Evolutionary conservation across 2,329 filamentous ascomycete genomes (phyloP).

Genomic region (Colletotrichum magnum): DNA sequence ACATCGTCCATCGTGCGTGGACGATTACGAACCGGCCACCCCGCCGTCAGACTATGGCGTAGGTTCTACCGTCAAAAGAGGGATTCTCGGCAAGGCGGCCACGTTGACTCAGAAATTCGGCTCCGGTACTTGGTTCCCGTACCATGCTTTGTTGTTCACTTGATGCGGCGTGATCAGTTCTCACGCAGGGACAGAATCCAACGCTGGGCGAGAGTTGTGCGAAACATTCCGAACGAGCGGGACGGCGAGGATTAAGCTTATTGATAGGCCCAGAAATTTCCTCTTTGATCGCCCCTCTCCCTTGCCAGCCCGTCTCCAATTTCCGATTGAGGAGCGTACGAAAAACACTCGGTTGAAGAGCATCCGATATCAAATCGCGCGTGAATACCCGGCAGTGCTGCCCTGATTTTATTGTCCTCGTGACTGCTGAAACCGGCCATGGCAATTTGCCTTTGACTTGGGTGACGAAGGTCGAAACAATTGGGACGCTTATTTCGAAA

Average conservation of each 20-base stretch:
- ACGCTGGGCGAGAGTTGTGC: slow-evolving; percentile 2
- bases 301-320: slow-evolving; percentile 18
- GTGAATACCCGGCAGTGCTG: slow-evolving; percentile 18
- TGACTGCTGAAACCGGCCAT: slow-evolving; percentile 8
- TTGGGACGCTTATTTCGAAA: slow-evolving; percentile 7
- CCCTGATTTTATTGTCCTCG: slow-evolving; percentile 17
- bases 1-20: slow-evolving; percentile 26
- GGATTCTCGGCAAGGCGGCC: slow-evolving; percentile 11
- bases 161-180: slow-evolving; percentile 1
- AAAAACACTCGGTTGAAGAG: slow-evolving; percentile 36
- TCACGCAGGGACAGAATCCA: not conserved
- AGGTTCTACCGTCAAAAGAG: slow-evolving; percentile 1
- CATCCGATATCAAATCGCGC: slow-evolving; percentile 29
- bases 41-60: slow-evolving; percentile 29
- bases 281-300: slow-evolving; percentile 17
- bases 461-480: slow-evolving; percentile 1
- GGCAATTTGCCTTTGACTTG: not conserved
- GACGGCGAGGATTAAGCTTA: slow-evolving; percentile 37
- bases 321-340: slow-evolving; percentile 16
- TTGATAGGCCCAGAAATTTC: slow-evolving; percentile 32
- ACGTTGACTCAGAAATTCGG: slow-evolving; percentile 28
- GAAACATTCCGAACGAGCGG: slow-evolving; percentile 32
- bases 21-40: slow-evolving; percentile 37
- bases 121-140: slow-evolving; percentile 1
- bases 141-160: not conserved